These are phyloP conservation scores for Amniculicola lignicola DNA, from an alignment of 495 filamentous ascomycete genomes.

Conservation along the genomic window DNA sequence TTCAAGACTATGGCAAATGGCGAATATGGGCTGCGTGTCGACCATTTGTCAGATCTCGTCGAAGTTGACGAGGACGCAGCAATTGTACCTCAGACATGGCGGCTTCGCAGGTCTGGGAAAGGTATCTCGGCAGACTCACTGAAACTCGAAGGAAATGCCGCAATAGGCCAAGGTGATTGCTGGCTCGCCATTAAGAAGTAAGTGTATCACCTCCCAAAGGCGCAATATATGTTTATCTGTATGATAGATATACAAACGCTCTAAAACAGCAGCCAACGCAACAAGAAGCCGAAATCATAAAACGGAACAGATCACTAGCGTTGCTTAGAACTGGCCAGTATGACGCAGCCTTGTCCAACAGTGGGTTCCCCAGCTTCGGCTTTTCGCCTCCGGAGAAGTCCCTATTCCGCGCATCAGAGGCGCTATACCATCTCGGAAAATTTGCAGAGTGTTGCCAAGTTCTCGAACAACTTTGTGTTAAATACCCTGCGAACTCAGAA, in stretches of 20 bases:
- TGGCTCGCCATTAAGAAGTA: slow-evolving; percentile 33
- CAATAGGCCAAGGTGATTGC: slow-evolving; percentile 33
- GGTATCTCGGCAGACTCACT: slow-evolving; percentile 37
- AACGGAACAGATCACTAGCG: slow-evolving; percentile 49
- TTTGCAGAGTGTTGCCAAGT: slow-evolving; percentile 42
- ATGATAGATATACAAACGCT: slow-evolving; percentile 27
- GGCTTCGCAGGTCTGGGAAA: slow-evolving; percentile 25
- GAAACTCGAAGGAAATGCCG: slow-evolving; percentile 46
- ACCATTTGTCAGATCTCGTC: slow-evolving; percentile 52
- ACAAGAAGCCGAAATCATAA: slow-evolving; percentile 29
- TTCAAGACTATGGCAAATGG: slow-evolving; percentile 44
- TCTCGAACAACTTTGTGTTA: slow-evolving; percentile 26
- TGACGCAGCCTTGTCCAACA: slow-evolving; percentile 49
- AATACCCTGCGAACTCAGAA: slow-evolving; percentile 37
- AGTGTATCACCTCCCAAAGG: background rate
- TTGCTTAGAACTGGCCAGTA: slow-evolving; percentile 47
- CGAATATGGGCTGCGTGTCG: slow-evolving; percentile 48
- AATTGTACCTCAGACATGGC: slow-evolving; percentile 43
- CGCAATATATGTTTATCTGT: background rate
- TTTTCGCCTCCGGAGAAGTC: slow-evolving; percentile 45
- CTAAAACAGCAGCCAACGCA: slow-evolving; percentile 27
- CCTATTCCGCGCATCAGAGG: slow-evolving; percentile 47
- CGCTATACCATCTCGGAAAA: slow-evolving; percentile 47
- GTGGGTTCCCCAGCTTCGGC: slow-evolving; percentile 37
- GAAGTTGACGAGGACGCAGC: slow-evolving; percentile 34